Conservation (phyloP, 2,329 filamentous ascomycete genomes). For the Apiospora arundinis region DNA sequence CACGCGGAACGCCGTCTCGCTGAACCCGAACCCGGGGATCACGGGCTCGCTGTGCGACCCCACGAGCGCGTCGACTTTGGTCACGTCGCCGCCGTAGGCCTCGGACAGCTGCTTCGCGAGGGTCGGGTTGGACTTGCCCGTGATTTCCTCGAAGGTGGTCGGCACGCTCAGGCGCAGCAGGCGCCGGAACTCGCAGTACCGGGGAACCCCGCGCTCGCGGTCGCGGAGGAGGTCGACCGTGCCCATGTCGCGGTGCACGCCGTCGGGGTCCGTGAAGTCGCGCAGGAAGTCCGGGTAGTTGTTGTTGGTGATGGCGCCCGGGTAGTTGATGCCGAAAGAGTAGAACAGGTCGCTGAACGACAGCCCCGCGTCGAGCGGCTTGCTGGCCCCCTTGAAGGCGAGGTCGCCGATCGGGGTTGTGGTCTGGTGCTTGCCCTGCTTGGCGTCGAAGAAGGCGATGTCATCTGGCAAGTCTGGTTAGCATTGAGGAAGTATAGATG, state of each 20-base stretch:
- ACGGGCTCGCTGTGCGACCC: conserved; percentile 50
- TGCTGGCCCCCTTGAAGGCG: conserved; percentile 42
- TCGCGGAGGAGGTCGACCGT: conserved; percentile 54
- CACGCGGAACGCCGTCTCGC: conserved; percentile 53
- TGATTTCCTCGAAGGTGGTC: conserved; percentile 46
- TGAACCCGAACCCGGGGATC: conserved; percentile 53
- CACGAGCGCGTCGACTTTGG: conserved; percentile 49
- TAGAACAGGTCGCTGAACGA: conserved; percentile 48
- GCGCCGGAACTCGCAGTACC: conserved; percentile 52
- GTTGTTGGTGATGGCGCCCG: conserved; percentile 50
- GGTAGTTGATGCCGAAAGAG: conserved; percentile 54
- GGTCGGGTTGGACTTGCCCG: conserved; percentile 42
- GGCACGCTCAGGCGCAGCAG: conserved; percentile 47
- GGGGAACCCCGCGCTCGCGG: conserved; percentile 52
- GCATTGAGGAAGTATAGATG: no score
- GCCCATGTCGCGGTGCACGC: conserved; percentile 48
- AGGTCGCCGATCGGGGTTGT: conserved; percentile 41
- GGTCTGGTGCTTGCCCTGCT: conserved; percentile 31
- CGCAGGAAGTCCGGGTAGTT: conserved; percentile 49
- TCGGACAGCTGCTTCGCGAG: conserved; percentile 45
- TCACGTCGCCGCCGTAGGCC: conserved; percentile 49
- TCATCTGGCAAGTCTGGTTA: conserved; percentile 29
- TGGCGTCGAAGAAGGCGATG: conserved; percentile 36
- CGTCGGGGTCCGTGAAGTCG: conserved; percentile 48
- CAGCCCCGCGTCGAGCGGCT: conserved; percentile 39